Percentiles rank a stretch among this genome's conserved stretches.
Conservation (phyloP, 768 basidiomycete genomes). For the Panellus pusillus region DNA sequence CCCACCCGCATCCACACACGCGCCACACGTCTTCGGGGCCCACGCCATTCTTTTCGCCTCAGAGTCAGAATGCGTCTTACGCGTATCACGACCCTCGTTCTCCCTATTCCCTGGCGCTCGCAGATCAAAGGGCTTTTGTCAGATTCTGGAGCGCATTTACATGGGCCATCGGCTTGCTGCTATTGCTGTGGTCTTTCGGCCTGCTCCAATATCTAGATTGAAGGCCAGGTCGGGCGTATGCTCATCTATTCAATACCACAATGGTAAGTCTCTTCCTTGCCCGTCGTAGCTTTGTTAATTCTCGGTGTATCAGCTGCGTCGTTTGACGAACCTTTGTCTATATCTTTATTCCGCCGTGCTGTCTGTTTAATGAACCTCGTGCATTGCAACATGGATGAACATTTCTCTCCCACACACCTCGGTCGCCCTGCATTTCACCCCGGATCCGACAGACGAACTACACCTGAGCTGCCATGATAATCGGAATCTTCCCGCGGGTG, state of each 20-base stretch:
- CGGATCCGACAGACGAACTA: too few relatives aligned
- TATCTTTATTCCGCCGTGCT: too few relatives aligned
- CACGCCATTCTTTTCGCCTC: conserved; percentile 13
- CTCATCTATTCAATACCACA: too few relatives aligned
- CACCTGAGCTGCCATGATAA: too few relatives aligned
- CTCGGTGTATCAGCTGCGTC: too few relatives aligned
- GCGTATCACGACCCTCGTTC: conserved; percentile 23
- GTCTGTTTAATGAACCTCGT: too few relatives aligned
- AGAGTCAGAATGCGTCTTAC: neutral
- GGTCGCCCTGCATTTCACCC: too few relatives aligned
- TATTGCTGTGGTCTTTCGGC: conserved; percentile 14
- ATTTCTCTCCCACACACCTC: too few relatives aligned
- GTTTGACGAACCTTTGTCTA: too few relatives aligned
- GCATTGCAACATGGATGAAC: too few relatives aligned
- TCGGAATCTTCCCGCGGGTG: too few relatives aligned
- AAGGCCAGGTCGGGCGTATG: neutral
- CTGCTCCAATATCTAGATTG: conserved; percentile 3
- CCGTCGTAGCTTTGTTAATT: too few relatives aligned
- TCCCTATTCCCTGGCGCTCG: conserved; percentile 17
- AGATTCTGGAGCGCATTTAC: conserved; percentile 17
- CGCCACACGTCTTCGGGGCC: conserved; percentile 8
- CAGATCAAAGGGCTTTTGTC: conserved; percentile 10
- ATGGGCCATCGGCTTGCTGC: conserved; percentile 2
- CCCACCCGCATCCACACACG: conserved; percentile 13
- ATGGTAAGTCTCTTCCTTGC: neutral